Conservation (phyloP, 164 flowering plant genomes). For the Vitis riparia region DNA sequence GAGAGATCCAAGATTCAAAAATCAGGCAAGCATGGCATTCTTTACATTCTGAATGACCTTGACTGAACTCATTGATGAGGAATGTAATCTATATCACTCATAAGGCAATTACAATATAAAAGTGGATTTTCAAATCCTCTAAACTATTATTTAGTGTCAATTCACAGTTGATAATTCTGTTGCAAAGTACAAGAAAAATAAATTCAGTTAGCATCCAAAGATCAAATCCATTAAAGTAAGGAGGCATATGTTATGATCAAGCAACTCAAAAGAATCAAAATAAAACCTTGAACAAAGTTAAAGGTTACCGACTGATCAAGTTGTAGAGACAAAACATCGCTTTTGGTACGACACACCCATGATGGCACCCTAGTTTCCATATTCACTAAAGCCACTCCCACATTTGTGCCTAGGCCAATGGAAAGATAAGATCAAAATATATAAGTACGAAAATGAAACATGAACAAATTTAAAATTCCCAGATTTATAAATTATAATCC, state of each 20-base stretch:
- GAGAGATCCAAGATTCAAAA: background rate
- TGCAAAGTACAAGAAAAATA: background rate
- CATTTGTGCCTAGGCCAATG: conserved; percentile 58
- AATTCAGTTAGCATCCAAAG: background rate
- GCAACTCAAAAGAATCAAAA: background rate
- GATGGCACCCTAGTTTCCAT: conserved; percentile 56
- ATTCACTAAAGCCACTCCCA: conserved; percentile 72
- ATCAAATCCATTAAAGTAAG: background rate
- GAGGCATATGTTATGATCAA: background rate
- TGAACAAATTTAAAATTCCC: background rate
- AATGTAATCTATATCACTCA: background rate
- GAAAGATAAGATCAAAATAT: conserved; percentile 7
- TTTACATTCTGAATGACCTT: background rate
- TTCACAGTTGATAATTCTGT: background rate
- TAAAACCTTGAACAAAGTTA: conserved; percentile 1
- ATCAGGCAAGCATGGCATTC: background rate
- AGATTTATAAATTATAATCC: no score
- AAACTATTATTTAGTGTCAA: background rate
- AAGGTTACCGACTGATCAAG: conserved; percentile 66
- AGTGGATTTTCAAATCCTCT: background rate
- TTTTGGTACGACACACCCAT: conserved; percentile 62
- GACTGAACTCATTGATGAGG: background rate
- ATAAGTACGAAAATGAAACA: background rate
- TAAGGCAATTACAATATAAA: background rate
- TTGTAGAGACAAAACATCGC: conserved; percentile 82